Evolutionary conservation across 192 early-diverging fungal genomes (phyloP).

Genomic region (Pilobolus umbonatus): DNA sequence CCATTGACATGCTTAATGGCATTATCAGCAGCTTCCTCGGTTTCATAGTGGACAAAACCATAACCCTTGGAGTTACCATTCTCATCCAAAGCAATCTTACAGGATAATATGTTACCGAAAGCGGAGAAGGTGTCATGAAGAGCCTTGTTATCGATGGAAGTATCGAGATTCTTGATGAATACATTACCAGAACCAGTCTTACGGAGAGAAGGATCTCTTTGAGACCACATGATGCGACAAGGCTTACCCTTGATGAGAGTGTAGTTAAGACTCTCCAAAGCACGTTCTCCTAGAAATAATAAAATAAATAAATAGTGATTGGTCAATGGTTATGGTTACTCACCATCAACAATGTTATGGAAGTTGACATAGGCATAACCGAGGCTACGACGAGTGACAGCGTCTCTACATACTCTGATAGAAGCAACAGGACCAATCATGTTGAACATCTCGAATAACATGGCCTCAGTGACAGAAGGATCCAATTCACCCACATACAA

Average conservation of each 20-base stretch:
- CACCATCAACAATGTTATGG: constrained; percentile 80
- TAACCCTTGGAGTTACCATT: constrained; percentile 81
- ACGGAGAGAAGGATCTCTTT: constrained; percentile 95
- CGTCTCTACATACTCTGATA: constrained; percentile 98
- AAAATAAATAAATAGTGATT: not conserved
- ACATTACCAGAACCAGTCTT: constrained; percentile 91
- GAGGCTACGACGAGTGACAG: constrained; percentile 91
- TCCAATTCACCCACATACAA: constrained; percentile 98
- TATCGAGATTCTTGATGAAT: constrained; percentile 99
- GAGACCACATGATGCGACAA: constrained; percentile 99
- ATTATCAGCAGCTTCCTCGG: constrained; percentile 82
- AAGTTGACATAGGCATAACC: constrained; percentile 99
- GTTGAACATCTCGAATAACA: constrained; percentile 97
- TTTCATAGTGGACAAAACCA: constrained; percentile 99
- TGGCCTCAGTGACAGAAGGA: constrained; percentile 93
- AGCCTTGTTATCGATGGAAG: constrained; percentile 97
- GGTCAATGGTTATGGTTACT: not conserved
- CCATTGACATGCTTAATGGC: constrained; percentile 99
- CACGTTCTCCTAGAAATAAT: constrained; percentile 65
- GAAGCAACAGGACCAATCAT: constrained; percentile 90
- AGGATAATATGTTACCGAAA: constrained; percentile 94
- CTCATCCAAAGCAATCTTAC: constrained; percentile 93
- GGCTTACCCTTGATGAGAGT: constrained; percentile 88
- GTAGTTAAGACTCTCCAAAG: constrained; percentile 94
- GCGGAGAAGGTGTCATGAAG: constrained; percentile 98